Evolutionary conservation across 176 grass and related monocot species (phyloP).

Genomic region (Carex myosuroides): DNA sequence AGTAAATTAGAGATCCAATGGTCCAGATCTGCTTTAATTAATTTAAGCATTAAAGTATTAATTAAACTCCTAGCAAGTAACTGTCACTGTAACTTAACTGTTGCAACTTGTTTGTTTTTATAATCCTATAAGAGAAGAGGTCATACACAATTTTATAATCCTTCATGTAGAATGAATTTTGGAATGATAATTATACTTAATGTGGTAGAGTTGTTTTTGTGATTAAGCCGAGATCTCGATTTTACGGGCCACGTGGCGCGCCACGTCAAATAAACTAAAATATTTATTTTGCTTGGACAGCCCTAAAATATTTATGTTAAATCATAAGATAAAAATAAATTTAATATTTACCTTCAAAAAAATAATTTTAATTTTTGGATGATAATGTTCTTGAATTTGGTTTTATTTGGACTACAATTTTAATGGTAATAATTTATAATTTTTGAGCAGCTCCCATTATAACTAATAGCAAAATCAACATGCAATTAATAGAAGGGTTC

Average conservation of each 20-base stretch:
- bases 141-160: too few species aligned
- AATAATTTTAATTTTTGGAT: too few species aligned
- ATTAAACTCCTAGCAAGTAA: neutral
- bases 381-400: neutral
- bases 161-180: too few species aligned
- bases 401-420: neutral
- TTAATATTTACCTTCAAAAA: too few species aligned
- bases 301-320: neutral
- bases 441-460: too few species aligned
- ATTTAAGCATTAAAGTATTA: neutral
- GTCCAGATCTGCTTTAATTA: slow-evolving; percentile 1
- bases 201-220: neutral
- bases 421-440: too few species aligned
- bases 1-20: neutral
- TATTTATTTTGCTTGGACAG: neutral
- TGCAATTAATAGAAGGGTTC: too few species aligned
- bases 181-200: neutral
- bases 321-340: too few species aligned
- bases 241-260: neutral
- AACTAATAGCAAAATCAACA: neutral
- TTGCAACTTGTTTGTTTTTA: neutral
- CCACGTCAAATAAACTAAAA: neutral
- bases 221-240: neutral
- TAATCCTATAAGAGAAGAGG: neutral
- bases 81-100: neutral